Evolutionary conservation across 164 flowering plant genomes (phyloP), one percentile per base, ranked within the genome.

Genomic region (Platanus orientalis): DNA sequence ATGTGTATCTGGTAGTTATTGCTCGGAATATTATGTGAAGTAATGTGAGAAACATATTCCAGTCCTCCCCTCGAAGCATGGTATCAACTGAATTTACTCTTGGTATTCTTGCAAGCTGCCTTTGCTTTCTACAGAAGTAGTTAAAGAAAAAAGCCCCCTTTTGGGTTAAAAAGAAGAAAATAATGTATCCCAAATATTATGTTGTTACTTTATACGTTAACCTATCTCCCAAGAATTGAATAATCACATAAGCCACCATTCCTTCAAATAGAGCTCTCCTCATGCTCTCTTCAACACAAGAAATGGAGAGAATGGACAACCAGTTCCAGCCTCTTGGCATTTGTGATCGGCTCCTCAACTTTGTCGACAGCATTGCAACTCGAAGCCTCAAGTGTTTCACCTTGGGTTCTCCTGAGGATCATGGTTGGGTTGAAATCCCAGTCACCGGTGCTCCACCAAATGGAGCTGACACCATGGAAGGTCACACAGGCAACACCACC

Each of bases 321-420:
- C 56, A 68, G 7, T 27, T 52, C 23, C 63, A 66, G 24, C 61
- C 76, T 36, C 44, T 60, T 32, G 75, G 77, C 54, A 66, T 79
- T 21, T 84, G 80, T 63, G 69, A 60, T 2, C 63, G 72, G 75
- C 75, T 84, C 54, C 69, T 73, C 69, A 71, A 60, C 53, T 78
- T 78, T 69, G 49, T 79, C 66, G 66, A 54, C 53, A 48, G 19
- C 62, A 54, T 76, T 21, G 21, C 59, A 23, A 54, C 55, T 59
- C 64, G 60, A 9, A 61, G 73, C 58, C 71, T 68, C 24, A 71
- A 64, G 54, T 64, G 69, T 21, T 30, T 68, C 11, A 59, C 64
- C 6, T 32, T 65, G 60, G 69, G 75, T 3, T 24, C 17, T 13
- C 55, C 57, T 10, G 6, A 6, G 1, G 69, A 24, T 14, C 64